These are phyloP conservation scores for Sporodiniella umbellata DNA, from an alignment of 371 early-diverging fungal genomes.

Conservation along the genomic window DNA sequence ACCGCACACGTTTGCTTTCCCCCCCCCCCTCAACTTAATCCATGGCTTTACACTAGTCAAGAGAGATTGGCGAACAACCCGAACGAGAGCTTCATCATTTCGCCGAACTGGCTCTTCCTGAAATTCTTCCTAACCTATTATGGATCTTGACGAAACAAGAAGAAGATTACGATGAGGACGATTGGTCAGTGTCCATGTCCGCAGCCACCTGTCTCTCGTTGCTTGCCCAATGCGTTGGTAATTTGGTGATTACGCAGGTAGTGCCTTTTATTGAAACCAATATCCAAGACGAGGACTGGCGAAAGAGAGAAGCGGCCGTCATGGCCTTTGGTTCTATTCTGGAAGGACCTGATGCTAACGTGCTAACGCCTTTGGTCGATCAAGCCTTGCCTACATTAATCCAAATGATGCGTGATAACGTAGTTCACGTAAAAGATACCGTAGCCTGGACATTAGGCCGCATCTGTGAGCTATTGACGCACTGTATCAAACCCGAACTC, in stretches of 20 bases:
- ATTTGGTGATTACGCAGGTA: slow-evolving; percentile 74
- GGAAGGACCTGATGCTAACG: slow-evolving; percentile 79
- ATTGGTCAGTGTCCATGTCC: slow-evolving; percentile 97
- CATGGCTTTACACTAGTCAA: no score
- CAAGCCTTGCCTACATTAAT: slow-evolving; percentile 87
- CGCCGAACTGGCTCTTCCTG: slow-evolving; percentile 71
- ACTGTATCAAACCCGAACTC: slow-evolving; percentile 72
- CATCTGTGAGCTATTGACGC: slow-evolving; percentile 72
- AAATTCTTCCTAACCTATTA: slow-evolving; percentile 85
- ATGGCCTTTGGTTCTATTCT: slow-evolving; percentile 98
- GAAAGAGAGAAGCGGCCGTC: slow-evolving; percentile 92
- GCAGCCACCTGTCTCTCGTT: slow-evolving; percentile 91
- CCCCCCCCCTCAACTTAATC: no score
- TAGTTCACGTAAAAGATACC: slow-evolving; percentile 89
- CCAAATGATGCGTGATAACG: slow-evolving; percentile 83
- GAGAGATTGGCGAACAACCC: slow-evolving; percentile 50
- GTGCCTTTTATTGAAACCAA: slow-evolving; percentile 89
- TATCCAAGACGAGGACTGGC: slow-evolving; percentile 85
- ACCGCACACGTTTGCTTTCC: no score
- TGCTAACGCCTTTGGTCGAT: slow-evolving; percentile 73
- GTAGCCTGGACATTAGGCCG: slow-evolving; percentile 96
- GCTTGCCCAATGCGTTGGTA: slow-evolving; percentile 79
- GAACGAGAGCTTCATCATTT: slow-evolving; percentile 68
- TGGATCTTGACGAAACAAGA: slow-evolving; percentile 89
- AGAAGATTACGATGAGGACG: slow-evolving; percentile 96